Conservation (phyloP, 257 asterid genomes). For the Orobanche coerulescens region DNA sequence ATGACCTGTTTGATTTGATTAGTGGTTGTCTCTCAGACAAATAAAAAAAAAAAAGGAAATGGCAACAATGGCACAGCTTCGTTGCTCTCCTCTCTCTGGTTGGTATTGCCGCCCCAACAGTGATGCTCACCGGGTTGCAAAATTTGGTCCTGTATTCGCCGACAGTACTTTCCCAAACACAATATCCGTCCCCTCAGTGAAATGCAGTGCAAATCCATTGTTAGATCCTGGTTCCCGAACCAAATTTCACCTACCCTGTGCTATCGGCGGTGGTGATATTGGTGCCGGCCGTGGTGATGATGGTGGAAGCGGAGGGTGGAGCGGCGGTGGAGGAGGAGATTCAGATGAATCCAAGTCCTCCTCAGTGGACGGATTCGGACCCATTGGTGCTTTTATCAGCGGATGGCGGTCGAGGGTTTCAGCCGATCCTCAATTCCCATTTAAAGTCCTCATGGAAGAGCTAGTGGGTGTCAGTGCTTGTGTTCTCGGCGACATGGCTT, state of each 20-base stretch:
- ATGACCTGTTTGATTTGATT: slow-evolving; percentile 2
- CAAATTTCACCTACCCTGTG: slow-evolving; percentile 23
- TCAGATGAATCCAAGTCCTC: slow-evolving; percentile 41
- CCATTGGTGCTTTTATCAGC: slow-evolving; percentile 57
- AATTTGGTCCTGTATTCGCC: slow-evolving; percentile 19
- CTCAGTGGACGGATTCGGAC: slow-evolving; percentile 49
- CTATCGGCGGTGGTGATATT: slow-evolving; percentile 27
- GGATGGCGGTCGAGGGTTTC: slow-evolving; percentile 94
- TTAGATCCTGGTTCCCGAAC: slow-evolving; percentile 6
- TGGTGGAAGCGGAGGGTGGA: slow-evolving; percentile 32
- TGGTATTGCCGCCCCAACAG: slow-evolving; percentile 14
- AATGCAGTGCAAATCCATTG: slow-evolving; percentile 11
- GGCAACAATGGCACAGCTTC: slow-evolving; percentile 37
- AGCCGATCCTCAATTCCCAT: slow-evolving; percentile 87
- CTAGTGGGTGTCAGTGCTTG: slow-evolving; percentile 81
- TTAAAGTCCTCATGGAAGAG: slow-evolving; percentile 91
- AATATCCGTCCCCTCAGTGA: slow-evolving; percentile 21
- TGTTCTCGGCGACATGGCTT: slow-evolving; percentile 86
- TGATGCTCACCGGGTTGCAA: slow-evolving; percentile 7
- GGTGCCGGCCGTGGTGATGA: slow-evolving; percentile 29
- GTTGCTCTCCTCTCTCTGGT: slow-evolving; percentile 31
- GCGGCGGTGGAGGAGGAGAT: slow-evolving; percentile 37
- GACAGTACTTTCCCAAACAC: slow-evolving; percentile 17
- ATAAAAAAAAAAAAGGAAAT: background rate
- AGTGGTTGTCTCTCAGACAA: background rate